Evolutionary conservation across 352 stramenopile species (phyloP), one percentile per base, ranked within the genome.

Genomic region (Phytophthora ramorum): DNA sequence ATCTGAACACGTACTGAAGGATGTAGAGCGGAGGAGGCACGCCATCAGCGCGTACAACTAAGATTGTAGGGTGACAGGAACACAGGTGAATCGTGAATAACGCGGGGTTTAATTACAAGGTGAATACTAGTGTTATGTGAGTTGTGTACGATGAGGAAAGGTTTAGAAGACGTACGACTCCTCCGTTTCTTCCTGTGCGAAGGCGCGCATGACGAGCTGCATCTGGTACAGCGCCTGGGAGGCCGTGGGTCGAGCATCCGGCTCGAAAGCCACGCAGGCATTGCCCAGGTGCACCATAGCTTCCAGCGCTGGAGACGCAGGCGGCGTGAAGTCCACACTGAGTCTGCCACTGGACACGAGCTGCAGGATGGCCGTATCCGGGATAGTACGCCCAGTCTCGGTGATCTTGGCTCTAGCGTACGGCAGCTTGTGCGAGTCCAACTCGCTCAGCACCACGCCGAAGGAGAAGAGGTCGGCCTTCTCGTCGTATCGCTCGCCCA

Each of bases 181-280:
- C 40, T 78, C 70, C 14, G 75, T 26, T 51, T 78, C 76, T 51
- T 74, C 57, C 37, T 81, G 69, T 3, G 57, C 58, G 37, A 76
- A 76, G 14, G 69, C 69, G 9, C 58, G 69, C 44, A 76, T 72
- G 20, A 80, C 63, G 24, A 75, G 61, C 32, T 89, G 77, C 49
- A 92, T 71, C 46, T 76, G 66, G 59, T 89, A 91, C 19, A 83
- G 66, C 28, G 85, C 75, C 58, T 88, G 67, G 0, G 76, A 56
- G 1, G 83, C 81, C 3, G 79, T 89, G 30, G 83, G 83, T 19
- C 83, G 81, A 45, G 77, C 57, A 22, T 74, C 52, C 5, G 81
- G 79, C 7, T 90, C 76, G 12, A 89, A 64, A 4, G 76, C 53
- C n/a, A 90, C 69, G 48, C 83, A 92, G 0, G 65, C 55, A 2